A percentile compares a stretch with the other conserved stretches of the same genome.
phyloP scores from a whole-genome alignment of 441 rosid genomes.

The Viola pubescens region DNA sequence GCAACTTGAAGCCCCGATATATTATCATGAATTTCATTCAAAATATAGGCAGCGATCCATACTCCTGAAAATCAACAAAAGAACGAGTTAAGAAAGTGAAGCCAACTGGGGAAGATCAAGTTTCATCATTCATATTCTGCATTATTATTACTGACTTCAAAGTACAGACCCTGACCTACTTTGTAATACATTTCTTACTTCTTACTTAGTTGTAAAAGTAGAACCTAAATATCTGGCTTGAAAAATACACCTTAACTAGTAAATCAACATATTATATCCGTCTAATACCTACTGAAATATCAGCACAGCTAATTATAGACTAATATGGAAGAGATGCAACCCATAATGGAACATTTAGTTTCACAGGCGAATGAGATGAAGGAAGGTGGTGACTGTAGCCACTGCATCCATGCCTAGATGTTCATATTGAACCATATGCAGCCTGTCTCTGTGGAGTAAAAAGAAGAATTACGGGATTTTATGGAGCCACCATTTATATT shows the following conservation, averaged over 20 bases:
- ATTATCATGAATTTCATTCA: conserved; percentile 57
- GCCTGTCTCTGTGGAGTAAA: neutral
- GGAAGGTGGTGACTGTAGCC: too few species aligned
- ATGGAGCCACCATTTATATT: neutral
- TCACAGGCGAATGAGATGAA: too few species aligned
- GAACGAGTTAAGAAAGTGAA: conserved; percentile 8
- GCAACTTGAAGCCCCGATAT: conserved; percentile 68
- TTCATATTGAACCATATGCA: neutral
- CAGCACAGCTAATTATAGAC: too few species aligned
- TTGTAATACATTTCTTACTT: neutral
- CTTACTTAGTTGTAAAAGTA: neutral
- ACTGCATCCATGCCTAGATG: neutral
- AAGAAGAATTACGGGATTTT: neutral
- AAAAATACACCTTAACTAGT: too few species aligned
- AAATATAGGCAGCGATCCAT: conserved; percentile 60
- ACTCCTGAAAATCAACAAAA: conserved; percentile 32
- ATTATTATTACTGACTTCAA: neutral
- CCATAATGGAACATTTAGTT: too few species aligned
- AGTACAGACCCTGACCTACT: neutral
- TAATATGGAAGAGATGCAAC: too few species aligned
- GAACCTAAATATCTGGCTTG: too few species aligned
- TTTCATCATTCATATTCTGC: neutral
- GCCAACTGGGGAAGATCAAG: conserved; percentile 4
- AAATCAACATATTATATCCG: too few species aligned
- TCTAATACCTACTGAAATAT: too few species aligned